phyloP scores from a whole-genome alignment of 1,139 yeast genomes.

The Williopsis jadinii region DNA sequence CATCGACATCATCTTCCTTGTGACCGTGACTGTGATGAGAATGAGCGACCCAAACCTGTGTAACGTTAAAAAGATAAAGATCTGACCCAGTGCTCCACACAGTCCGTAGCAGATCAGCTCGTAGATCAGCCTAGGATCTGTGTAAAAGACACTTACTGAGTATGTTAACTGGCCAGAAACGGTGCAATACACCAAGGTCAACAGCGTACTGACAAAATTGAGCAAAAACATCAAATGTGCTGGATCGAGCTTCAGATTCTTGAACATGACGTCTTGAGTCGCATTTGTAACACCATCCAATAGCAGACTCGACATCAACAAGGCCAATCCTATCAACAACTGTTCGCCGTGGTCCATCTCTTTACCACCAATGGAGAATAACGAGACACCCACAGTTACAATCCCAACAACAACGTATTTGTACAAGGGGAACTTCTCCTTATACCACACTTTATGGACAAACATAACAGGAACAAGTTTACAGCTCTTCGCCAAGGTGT shows the following conservation, averaged over 20 bases:
- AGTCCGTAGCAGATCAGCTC: conserved; percentile 65
- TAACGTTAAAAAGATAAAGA: conserved; percentile 79
- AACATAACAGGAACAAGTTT: conserved; percentile 89
- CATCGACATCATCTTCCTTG: conserved; percentile 95
- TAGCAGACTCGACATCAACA: conserved; percentile 57
- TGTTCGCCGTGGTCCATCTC: conserved; percentile 26
- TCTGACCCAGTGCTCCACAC: conserved; percentile 89
- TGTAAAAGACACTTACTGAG: conserved; percentile 37
- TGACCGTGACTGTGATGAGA: conserved; percentile 87
- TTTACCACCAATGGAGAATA: conserved; percentile 51
- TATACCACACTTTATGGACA: conserved; percentile 69
- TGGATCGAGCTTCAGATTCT: conserved; percentile 48
- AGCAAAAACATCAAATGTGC: conserved; percentile 83
- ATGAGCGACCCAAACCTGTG: conserved; percentile 80
- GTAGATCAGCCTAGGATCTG: conserved; percentile 42
- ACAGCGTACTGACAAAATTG: conserved; percentile 42
- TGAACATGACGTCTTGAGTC: conserved; percentile 80
- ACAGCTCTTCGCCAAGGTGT: conserved; percentile 85
- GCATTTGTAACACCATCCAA: conserved; percentile 92
- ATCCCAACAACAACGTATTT: conserved; percentile 70
- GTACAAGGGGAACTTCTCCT: conserved; percentile 63
- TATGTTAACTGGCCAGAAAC: conserved; percentile 45
- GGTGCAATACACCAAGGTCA: conserved; percentile 32
- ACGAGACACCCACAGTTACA: conserved; percentile 75
- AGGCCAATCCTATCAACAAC: conserved; percentile 47